Percentiles rank a stretch among this genome's conserved stretches.
Evolutionary conservation across 1,139 yeast genomes (phyloP).

Genomic region (Yamadazyma trypodendri): DNA sequence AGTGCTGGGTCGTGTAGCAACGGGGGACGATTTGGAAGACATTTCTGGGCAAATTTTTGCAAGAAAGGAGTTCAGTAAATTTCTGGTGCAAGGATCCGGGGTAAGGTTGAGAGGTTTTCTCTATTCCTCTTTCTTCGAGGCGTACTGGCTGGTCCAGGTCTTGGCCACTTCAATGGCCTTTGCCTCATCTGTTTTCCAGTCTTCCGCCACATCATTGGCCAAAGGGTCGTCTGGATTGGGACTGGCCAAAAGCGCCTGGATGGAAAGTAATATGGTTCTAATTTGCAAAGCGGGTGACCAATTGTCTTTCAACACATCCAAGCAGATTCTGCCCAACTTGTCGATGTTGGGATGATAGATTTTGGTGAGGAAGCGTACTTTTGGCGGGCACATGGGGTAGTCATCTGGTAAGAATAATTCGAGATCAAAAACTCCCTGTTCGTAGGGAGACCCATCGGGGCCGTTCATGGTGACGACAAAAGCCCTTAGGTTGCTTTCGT

Average conservation of each 20-base stretch:
- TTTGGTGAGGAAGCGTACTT: conserved; percentile 86
- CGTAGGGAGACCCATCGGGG: conserved; percentile 83
- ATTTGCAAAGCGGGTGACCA: conserved; percentile 99
- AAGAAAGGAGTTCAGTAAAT: too few species aligned
- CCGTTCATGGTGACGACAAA: conserved; percentile 87
- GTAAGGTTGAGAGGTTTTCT: too few species aligned
- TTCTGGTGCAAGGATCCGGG: too few species aligned
- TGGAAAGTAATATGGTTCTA: conserved; percentile 86
- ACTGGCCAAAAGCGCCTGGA: conserved; percentile 91
- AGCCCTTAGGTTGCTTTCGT: conserved; percentile 88
- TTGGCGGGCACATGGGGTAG: conserved; percentile 92
- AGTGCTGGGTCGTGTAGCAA: too few species aligned
- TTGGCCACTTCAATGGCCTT: conserved; percentile 81
- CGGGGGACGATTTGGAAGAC: too few species aligned
- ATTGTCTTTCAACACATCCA: conserved; percentile 84
- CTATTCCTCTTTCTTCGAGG: conserved; percentile 23
- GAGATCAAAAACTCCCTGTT: conserved; percentile 69
- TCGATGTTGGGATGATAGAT: conserved; percentile 97
- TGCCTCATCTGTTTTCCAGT: conserved; percentile 86
- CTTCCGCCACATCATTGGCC: conserved; percentile 96
- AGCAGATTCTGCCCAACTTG: conserved; percentile 89
- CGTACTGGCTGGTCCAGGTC: conserved; percentile 80
- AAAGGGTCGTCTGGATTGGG: conserved; percentile 99
- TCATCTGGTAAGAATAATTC: conserved; percentile 86
- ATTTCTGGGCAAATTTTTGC: too few species aligned